These are phyloP conservation scores for Globisporangium solare DNA, from an alignment of 352 stramenopile genomes.

Conservation along the genomic window DNA sequence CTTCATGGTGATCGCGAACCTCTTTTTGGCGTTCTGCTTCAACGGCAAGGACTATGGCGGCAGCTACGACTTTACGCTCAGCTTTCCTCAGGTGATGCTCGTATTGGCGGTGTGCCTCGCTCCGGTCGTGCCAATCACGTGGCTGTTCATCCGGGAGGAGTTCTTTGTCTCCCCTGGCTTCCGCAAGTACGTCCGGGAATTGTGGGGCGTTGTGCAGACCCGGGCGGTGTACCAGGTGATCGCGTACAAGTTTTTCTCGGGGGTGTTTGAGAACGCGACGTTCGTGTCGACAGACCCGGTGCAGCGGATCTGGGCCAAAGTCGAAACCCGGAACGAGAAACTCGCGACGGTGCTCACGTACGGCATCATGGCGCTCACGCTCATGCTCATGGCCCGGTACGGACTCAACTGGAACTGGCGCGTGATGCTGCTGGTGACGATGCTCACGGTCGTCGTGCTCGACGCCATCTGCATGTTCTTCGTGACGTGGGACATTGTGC, in stretches of 20 bases:
- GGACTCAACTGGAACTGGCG: slow-evolving; percentile 54
- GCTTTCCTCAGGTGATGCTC: slow-evolving; percentile 45
- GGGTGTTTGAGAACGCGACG: slow-evolving; percentile 34
- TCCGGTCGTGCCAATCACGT: slow-evolving; percentile 16
- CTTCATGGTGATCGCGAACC: slow-evolving; percentile 27
- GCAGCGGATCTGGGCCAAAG: slow-evolving; percentile 27
- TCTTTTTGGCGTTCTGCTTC: slow-evolving; percentile 41
- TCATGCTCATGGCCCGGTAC: slow-evolving; percentile 33
- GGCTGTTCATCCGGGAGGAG: slow-evolving; percentile 31
- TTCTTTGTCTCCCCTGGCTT: slow-evolving; percentile 11
- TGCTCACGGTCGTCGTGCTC: slow-evolving; percentile 29
- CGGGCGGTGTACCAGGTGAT: slow-evolving; percentile 43
- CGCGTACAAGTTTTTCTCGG: slow-evolving; percentile 46
- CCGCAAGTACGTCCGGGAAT: slow-evolving; percentile 18
- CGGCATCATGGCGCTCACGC: slow-evolving; percentile 23
- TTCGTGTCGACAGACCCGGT: slow-evolving; percentile 31
- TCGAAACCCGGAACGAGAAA: slow-evolving; percentile 29
- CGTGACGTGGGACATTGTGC: slow-evolving; percentile 42
- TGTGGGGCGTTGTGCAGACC: slow-evolving; percentile 42
- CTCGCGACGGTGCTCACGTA: slow-evolving; percentile 24
- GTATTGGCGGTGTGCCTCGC: slow-evolving; percentile 7
- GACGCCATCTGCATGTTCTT: slow-evolving; percentile 34
- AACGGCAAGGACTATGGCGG: slow-evolving; percentile 58
- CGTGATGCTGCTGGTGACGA: slow-evolving; percentile 27
- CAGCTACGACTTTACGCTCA: slow-evolving; percentile 42